phyloP scores from a whole-genome alignment of 257 asterid species.

The Forsythia viridissima region DNA sequence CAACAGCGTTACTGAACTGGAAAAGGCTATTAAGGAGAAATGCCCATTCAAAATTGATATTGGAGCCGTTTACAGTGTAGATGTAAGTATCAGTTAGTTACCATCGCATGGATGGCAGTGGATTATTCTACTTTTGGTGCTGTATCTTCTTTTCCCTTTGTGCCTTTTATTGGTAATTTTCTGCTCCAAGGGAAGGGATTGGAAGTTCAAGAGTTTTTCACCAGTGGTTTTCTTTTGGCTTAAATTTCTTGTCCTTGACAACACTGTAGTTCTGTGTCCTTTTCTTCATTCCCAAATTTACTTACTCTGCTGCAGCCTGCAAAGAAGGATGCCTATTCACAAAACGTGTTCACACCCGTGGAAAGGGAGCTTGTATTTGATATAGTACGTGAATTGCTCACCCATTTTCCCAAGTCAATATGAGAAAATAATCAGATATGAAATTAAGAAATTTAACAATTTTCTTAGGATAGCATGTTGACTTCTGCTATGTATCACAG shows the following conservation, averaged over 20 bases:
- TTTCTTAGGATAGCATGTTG: slow-evolving; percentile 14
- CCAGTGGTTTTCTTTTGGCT: not conserved
- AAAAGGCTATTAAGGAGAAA: slow-evolving; percentile 70
- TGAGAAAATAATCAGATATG: not conserved
- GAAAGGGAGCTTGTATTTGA: slow-evolving; percentile 91
- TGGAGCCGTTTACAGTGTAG: slow-evolving; percentile 89
- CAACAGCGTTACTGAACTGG: slow-evolving; percentile 54
- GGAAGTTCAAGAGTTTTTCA: slow-evolving; percentile 5
- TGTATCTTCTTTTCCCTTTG: not conserved
- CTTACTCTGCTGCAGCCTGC: slow-evolving; percentile 64
- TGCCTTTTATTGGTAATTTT: not conserved
- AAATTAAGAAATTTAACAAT: not conserved
- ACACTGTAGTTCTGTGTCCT: not conserved
- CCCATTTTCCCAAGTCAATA: not conserved
- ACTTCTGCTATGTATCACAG: slow-evolving; percentile 35
- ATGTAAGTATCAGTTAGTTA: slow-evolving; percentile 52
- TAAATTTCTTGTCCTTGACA: not conserved
- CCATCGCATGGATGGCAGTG: slow-evolving; percentile 5
- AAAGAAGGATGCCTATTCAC: slow-evolving; percentile 86
- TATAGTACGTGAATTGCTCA: slow-evolving; percentile 57
- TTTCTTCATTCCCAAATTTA: slow-evolving; percentile 18
- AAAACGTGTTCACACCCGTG: slow-evolving; percentile 69
- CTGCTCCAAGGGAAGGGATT: not conserved
- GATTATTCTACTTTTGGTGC: not conserved
- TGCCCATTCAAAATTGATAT: slow-evolving; percentile 88